A percentile compares a stretch with the other conserved stretches of the same genome.
Conservation (phyloP, 2,329 filamentous ascomycete species). For the Neopestalotiopsis sp. region DNA sequence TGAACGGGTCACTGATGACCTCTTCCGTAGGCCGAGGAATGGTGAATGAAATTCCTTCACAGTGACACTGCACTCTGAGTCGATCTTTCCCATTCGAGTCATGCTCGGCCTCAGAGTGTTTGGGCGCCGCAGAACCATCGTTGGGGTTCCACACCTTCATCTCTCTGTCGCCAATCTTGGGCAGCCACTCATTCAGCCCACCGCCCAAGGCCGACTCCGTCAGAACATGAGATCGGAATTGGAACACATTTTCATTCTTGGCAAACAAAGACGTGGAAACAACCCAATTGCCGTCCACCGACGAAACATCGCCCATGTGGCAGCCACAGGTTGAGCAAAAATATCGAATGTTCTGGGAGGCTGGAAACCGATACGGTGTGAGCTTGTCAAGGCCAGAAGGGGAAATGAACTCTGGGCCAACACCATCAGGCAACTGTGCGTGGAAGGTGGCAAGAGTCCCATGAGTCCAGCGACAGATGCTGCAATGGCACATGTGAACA, state of each 20-base stretch:
- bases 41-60: slow-evolving; percentile 53
- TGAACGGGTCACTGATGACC: slow-evolving; percentile 35
- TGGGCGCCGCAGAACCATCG: slow-evolving; percentile 6
- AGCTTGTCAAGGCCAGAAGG: slow-evolving; percentile 14
- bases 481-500: slow-evolving; percentile 21
- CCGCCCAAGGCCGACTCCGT: slow-evolving; percentile 19
- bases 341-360: background rate
- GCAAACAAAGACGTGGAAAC: slow-evolving; percentile 17
- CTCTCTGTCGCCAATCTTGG: slow-evolving; percentile 13
- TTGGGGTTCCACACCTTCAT: slow-evolving; percentile 18
- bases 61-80: slow-evolving; percentile 51
- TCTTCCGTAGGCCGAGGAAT: slow-evolving; percentile 44
- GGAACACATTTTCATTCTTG: slow-evolving; percentile 5
- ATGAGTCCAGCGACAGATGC: slow-evolving; percentile 19
- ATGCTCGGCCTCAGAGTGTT: slow-evolving; percentile 31
- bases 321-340: slow-evolving; percentile 21
- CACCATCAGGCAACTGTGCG: slow-evolving; percentile 8
- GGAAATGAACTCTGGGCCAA: slow-evolving; percentile 10
- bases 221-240: slow-evolving; percentile 12
- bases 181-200: slow-evolving; percentile 20
- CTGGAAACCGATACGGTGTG: background rate
- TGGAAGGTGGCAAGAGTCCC: slow-evolving; percentile 18
- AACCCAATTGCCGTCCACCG: slow-evolving; percentile 4
- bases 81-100: slow-evolving; percentile 43
- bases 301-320: slow-evolving; percentile 19